Evolutionary conservation across 169 alveolate genomes (phyloP), one percentile per base, ranked within the genome.

Genomic region (Ichthyophthirius multifiliis): DNA sequence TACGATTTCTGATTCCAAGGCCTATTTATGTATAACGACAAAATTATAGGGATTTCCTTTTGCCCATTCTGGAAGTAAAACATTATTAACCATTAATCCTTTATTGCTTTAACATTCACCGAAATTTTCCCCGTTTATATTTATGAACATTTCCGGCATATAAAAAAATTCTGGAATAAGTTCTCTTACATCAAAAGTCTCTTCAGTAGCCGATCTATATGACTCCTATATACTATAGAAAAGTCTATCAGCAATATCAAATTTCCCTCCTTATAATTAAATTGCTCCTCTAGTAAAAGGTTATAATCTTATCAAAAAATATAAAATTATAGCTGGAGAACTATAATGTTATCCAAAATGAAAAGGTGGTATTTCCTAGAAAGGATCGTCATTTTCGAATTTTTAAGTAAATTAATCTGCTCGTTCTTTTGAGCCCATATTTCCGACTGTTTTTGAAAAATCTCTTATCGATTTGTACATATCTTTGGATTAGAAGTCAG

Each of bases 1-100:
- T n/a, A 97, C 99, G 83, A 92, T 89, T 67, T 96, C 97, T 78
- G 98, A 91, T 89, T 99, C 99, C 18, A 98, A 91, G 5, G 99
- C 99, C 67, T 90, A 89, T 76, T 99, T 85, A 65, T 88, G 64
- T 41, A 75, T 73, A 37, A 82, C 73, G 2, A 91, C 89, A 71
- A 88, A 91, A 55, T 75, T 74, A 83, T 86, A 86, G 3, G 95
- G 93, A 75, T 94, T 87, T 34, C 83, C 37, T 18, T 87, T 62
- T 12, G 92, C 78, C 96, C 95, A 94, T 41, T 47, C 35, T 18
- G 97, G 97, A n/a, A 90, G 71, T 41, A 74, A 62, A 41, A 87
- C 90, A 83, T 84, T 78, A 65, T 84, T 78, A 30, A 90, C 90
- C 39, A 39, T 37, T 39, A 39, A 23, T 6, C 84, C 76, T 37